Conservation (phyloP, 148 eudicot species). For the Vaccinium macrocarpon region DNA sequence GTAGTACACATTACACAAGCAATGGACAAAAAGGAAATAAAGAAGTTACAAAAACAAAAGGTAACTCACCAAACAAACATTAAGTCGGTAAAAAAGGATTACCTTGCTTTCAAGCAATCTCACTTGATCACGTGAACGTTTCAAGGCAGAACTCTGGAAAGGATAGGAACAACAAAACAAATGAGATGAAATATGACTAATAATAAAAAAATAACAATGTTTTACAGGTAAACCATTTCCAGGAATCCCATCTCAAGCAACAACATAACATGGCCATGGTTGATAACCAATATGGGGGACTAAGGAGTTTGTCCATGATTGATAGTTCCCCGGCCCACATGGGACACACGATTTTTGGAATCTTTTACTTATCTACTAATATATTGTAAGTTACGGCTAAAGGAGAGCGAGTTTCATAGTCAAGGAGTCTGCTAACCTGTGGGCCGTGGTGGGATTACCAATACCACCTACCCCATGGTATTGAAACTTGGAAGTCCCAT, state of each 20-base stretch:
- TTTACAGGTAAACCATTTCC: not conserved
- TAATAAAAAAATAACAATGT: not conserved
- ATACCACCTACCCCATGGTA: not conserved
- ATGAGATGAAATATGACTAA: not conserved
- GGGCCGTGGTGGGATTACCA: not conserved
- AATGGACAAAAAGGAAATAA: not conserved
- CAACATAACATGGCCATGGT: not conserved
- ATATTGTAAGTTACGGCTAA: not conserved
- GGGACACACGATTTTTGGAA: not conserved
- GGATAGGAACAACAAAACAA: not conserved
- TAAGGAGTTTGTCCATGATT: not conserved
- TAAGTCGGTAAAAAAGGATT: not conserved
- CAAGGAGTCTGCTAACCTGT: not conserved
- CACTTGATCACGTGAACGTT: slow-evolving; percentile 67
- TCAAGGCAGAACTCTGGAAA: slow-evolving; percentile 71
- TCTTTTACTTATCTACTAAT: not conserved
- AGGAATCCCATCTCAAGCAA: not conserved
- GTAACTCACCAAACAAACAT: not conserved
- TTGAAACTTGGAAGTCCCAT: not conserved
- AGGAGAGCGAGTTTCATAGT: not conserved
- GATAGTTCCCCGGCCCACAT: not conserved
- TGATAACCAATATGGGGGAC: not conserved
- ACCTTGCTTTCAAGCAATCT: slow-evolving; percentile 80
- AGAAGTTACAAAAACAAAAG: not conserved
- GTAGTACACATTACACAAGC: too few species aligned